Conservation (phyloP, 2,329 filamentous ascomycete species). For the Alternaria ventricosa region DNA sequence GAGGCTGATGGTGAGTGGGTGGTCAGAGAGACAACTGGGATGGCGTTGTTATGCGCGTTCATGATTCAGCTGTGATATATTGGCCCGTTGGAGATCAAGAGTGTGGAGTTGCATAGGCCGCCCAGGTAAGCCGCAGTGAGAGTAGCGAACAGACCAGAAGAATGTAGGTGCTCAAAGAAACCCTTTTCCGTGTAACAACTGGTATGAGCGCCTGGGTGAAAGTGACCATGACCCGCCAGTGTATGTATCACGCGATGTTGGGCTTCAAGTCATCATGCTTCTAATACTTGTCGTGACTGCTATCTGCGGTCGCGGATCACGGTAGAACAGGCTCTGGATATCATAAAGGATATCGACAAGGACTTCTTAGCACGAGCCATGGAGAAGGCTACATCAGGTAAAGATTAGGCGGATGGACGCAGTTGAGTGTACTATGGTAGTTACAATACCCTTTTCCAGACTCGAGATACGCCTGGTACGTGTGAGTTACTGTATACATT, state of each 20-base stretch:
- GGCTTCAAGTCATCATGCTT: accelerated
- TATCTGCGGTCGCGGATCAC: neutral
- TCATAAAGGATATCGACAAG: too few relatives aligned
- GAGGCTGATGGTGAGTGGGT: accelerated
- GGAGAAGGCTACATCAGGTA: too few relatives aligned
- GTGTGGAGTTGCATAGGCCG: neutral
- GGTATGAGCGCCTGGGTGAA: neutral
- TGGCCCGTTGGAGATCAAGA: neutral
- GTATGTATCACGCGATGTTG: neutral
- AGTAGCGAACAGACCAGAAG: neutral
- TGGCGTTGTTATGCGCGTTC: too few relatives aligned
- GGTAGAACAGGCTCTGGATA: too few relatives aligned
- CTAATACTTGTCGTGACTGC: neutral
- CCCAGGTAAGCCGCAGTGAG: neutral
- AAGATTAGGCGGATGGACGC: too few relatives aligned
- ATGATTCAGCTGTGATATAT: neutral
- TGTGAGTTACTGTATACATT: too few relatives aligned
- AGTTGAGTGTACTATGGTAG: too few relatives aligned
- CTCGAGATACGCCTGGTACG: too few relatives aligned
- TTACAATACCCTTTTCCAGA: too few relatives aligned
- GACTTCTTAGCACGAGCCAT: too few relatives aligned
- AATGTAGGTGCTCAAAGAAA: neutral
- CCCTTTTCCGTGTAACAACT: neutral
- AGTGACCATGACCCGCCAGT: accelerated
- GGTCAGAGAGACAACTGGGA: neutral